Evolutionary conservation across 129 eudicot species (phyloP), one percentile per base, ranked within the genome.

Genomic region (Saposhnikovia divaricata): DNA sequence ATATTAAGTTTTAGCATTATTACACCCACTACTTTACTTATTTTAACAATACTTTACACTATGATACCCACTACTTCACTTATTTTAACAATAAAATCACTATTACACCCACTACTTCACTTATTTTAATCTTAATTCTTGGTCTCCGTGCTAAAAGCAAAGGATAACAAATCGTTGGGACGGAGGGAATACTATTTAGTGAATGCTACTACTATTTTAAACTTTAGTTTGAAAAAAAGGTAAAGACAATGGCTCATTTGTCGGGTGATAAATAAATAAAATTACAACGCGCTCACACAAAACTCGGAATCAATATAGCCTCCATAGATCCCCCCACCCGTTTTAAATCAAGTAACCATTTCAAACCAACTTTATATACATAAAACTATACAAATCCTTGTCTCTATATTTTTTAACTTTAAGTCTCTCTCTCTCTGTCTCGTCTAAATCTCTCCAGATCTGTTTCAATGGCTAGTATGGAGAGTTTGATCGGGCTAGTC

Each of bases 401-500:
- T 72, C 18, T 72, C 45, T 72, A 42, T 72, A 9, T 40, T 12
- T 72, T 44, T 72, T 25, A 21, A 77, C 69, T 57, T 71, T 6
- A 68, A 68, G 72, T 31, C 73, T 28, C 72, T 25, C 42, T 34
- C 39, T 9, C 8, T 40, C 31, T 72, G 50, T 18, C 50, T 39
- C 4, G 34, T 31, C 34, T 6, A 1, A 73, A 23, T 34, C 9
- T 23, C 37, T 11, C 34, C 76, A 37, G 51, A 43, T 43, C 51
- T 73, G 55, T 11, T 44, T 71, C 40, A 74, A 92, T 86, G 93
- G 86, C 96, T 68, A 86, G 91, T 0, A 91, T 91, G 96, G 91
- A 88, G 92, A 93, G 98, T 82, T 88, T 93, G 90, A 93, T 93
- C 55, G 98, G 98, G 7, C 78, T 93, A 46, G 96, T 93, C 7